Evolutionary conservation across 306 rosid genomes (phyloP).

Genomic region (Vicia sativa): DNA sequence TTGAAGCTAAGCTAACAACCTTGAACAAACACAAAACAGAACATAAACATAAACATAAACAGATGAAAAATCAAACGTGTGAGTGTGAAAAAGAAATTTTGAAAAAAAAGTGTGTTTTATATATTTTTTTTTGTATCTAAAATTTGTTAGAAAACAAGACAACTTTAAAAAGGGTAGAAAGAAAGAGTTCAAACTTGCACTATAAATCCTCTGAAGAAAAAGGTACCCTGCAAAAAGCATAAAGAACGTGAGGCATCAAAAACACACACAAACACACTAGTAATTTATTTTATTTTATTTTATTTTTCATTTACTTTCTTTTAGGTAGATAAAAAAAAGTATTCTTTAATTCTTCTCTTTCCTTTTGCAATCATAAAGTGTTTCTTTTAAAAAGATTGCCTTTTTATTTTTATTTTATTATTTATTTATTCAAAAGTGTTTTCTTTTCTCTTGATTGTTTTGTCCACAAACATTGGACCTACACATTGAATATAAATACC

Average conservation of each 20-base stretch:
- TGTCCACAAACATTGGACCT: slow-evolving; percentile 40
- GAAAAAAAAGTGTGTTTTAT: slow-evolving; percentile 1
- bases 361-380: slow-evolving; percentile 21
- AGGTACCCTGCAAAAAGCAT: slow-evolving; percentile 59
- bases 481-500: slow-evolving; percentile 24
- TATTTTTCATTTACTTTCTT: background rate
- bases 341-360: slow-evolving; percentile 15
- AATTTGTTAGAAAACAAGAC: slow-evolving; percentile 34
- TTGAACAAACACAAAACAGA: slow-evolving; percentile 30
- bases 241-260: slow-evolving; percentile 70
- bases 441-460: slow-evolving; percentile 7
- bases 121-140: slow-evolving; percentile 2
- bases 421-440: slow-evolving; percentile 26
- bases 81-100: background rate
- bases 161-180: slow-evolving; percentile 41
- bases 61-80: slow-evolving; percentile 10
- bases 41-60: slow-evolving; percentile 39
- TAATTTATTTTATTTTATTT: background rate
- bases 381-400: slow-evolving; percentile 36
- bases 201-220: slow-evolving; percentile 41
- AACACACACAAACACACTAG: slow-evolving; percentile 40
- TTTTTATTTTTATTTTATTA: slow-evolving; percentile 23
- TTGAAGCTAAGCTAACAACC: slow-evolving; percentile 28
- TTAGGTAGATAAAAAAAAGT: background rate
- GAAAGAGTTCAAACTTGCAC: slow-evolving; percentile 36